These are phyloP conservation scores for Pythium periplocum DNA, from an alignment of 352 stramenopile genomes.

Conservation along the genomic window DNA sequence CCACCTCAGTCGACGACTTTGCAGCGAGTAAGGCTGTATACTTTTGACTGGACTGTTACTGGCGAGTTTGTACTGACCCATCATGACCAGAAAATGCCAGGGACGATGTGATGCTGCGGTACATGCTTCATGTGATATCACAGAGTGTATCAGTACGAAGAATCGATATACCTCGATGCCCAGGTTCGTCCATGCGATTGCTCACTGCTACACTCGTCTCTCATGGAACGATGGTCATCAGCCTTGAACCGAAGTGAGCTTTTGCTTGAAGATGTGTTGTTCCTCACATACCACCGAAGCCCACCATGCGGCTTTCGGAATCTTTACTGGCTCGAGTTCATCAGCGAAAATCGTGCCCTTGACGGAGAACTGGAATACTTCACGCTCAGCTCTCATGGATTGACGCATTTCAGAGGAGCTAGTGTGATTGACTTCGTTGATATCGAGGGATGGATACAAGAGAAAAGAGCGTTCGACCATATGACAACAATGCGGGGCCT, in stretches of 20 bases:
- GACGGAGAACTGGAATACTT: constrained; percentile 39
- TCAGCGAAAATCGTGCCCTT: constrained; percentile 27
- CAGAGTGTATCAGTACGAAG: constrained; percentile 19
- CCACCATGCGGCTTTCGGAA: constrained; percentile 63
- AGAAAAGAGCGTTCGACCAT: constrained; percentile 68
- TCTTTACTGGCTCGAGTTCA: constrained; percentile 58
- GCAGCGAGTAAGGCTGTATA: constrained; percentile 8
- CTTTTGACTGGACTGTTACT: too few relatives aligned
- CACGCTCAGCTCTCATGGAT: constrained; percentile 42
- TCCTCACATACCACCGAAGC: constrained; percentile 28
- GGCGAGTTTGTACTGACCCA: too few relatives aligned
- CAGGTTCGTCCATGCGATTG: neutral
- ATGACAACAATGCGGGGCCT: constrained; percentile 64
- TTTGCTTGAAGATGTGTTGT: constrained; percentile 42
- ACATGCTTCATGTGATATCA: constrained; percentile 38
- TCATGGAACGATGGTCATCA: too few relatives aligned
- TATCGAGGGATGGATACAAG: constrained; percentile 45
- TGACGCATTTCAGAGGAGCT: constrained; percentile 42
- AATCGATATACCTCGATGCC: constrained; percentile 9
- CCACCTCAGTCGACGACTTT: constrained; percentile 11
- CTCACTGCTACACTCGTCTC: too few relatives aligned
- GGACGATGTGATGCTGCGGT: constrained; percentile 37
- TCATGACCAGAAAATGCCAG: constrained; percentile 34
- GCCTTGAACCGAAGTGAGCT: too few relatives aligned
- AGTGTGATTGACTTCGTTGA: constrained; percentile 50